phyloP scores from a whole-genome alignment of 139 green algal species.

The Micractinium conductrix region DNA sequence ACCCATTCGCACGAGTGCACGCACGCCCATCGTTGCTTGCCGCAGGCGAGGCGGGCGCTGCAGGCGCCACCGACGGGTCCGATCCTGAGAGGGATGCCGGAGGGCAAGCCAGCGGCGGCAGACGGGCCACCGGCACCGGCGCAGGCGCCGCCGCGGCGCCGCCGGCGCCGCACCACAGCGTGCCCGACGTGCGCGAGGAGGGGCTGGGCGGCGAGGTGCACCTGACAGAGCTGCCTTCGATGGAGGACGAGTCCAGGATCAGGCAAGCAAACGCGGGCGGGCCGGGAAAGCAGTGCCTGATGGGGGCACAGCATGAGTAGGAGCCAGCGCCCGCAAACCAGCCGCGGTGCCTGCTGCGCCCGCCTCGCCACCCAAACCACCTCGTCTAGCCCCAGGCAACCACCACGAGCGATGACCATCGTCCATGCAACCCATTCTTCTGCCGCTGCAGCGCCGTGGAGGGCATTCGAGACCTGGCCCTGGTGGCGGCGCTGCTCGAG shows the following conservation, averaged over 20 bases:
- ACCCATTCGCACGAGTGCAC: neutral
- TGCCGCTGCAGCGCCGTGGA: neutral
- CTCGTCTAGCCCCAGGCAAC: neutral
- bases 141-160: neutral
- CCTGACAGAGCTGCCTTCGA: neutral
- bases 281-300: neutral
- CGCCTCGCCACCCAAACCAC: neutral
- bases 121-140: neutral
- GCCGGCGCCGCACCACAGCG: too few species aligned
- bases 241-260: constrained; percentile 17
- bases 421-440: neutral
- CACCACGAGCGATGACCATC: too few species aligned
- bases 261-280: neutral
- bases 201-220: neutral
- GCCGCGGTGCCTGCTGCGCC: too few species aligned
- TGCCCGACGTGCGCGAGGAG: neutral
- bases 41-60: neutral
- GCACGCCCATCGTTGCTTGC: neutral
- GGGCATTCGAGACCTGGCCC: constrained; percentile 8
- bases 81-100: neutral
- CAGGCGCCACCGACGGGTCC: constrained; percentile 14
- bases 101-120: neutral
- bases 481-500: constrained; percentile 5
- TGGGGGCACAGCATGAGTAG: neutral
- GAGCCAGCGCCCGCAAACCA: neutral